Evolutionary conservation across 176 grass and related monocot species (phyloP), one percentile per base, ranked within the genome.

Genomic region (Cenchrus americanus): DNA sequence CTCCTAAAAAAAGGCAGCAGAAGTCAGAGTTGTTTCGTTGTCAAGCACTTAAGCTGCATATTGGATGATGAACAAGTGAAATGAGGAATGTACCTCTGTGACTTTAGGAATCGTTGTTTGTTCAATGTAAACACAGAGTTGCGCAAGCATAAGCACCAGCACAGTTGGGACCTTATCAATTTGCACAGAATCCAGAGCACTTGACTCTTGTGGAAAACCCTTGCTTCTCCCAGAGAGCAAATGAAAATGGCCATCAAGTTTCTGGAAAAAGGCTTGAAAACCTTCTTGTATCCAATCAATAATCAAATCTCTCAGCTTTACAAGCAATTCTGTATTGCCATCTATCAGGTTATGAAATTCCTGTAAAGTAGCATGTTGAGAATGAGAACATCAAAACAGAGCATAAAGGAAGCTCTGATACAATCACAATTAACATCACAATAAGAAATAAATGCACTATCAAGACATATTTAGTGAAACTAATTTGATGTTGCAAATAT

Each of bases 281-380:
- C 97, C 97, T 92, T 99, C 97, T 99, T 99, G 97, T 77, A 96
- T 89, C 97, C 97, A 99, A 83, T 96, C 97, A 84, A 93, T 92
- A 87, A 99, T 91, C 69, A 99, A 85, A 81, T 96, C 93, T 84
- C 83, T 92, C 65, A 99, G 68, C 77, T 96, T 94, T 67, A 87
- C 77, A 84, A 99, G 88, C 81, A 99, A 91, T 66, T 91, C 97
- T 66, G 86, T 75, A 63, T 99, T 86, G 42, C 91, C 93, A 87
- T 99, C 93, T 89, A 94, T 88, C 58, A 99, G 85, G 80, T 89
- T 83, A 77, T 58, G 87, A 61, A 99, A 95, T 92, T 99, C 96
- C 96, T 99, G 85, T n/a, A 50, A 92, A 78, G 44, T 7, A 89
- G 57, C 62, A 86, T 46, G 78, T 21, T 30, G 23, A 75, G 37